Conservation (phyloP, 129 eudicot genomes). For the carrot (Daucus carota) region DH1_v3.0 NC_030385.2:32789501-32790000, state of each 20-base stretch:
- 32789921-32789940: constrained; percentile 74
- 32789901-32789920: constrained; percentile 85
- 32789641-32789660: constrained; percentile 74
- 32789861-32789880: constrained; percentile 99
- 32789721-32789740: constrained; percentile 96
- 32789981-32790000: constrained; percentile 28
- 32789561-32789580: neutral
- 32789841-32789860: constrained; percentile 82
- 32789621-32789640: constrained; percentile 53
- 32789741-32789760: neutral
- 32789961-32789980: constrained; percentile 39
- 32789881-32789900: constrained; percentile 95
- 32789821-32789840: constrained; percentile 85
- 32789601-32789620: neutral
- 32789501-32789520: neutral
- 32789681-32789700: constrained; percentile 93
- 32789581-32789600: neutral
- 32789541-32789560: neutral
- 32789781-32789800: neutral
- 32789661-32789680: constrained; percentile 85
- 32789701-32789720: constrained; percentile 87
- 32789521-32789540: neutral
- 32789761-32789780: constrained; percentile 3
- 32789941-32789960: constrained; percentile 50
- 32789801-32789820: constrained; percentile 18